A percentile compares a stretch with the other conserved stretches of the same genome.
These are phyloP conservation scores for Tagetes patula DNA, from an alignment of 129 eudicot species.

Conservation along the genomic window DNA sequence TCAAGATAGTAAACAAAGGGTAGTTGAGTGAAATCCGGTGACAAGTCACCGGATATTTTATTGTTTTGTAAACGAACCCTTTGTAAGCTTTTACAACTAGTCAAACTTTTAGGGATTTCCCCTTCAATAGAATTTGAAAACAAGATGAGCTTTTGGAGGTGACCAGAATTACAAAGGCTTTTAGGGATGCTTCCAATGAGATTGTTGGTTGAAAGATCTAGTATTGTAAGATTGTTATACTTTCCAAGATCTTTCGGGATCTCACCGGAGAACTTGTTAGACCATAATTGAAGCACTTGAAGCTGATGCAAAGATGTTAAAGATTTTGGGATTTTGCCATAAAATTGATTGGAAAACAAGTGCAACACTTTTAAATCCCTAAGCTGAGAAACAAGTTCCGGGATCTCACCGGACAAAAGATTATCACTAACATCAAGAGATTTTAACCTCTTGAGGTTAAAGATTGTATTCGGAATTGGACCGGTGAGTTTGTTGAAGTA, in stretches of 20 bases:
- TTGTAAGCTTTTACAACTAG: constrained; percentile 52
- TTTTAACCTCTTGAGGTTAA: constrained; percentile 45
- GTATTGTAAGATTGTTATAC: constrained; percentile 57
- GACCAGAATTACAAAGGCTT: constrained; percentile 53
- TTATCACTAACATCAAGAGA: constrained; percentile 90
- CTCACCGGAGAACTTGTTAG: constrained; percentile 69
- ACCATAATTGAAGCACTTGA: constrained; percentile 89
- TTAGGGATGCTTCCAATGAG: constrained; percentile 79
- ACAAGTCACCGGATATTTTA: constrained; percentile 57
- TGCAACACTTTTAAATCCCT: constrained; percentile 62
- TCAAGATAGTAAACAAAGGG: constrained; percentile 74
- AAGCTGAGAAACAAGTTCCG: constrained; percentile 47
- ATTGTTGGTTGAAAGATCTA: constrained; percentile 89
- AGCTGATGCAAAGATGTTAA: constrained; percentile 56
- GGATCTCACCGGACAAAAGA: constrained; percentile 61
- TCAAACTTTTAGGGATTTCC: constrained; percentile 48
- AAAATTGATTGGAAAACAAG: constrained; percentile 67
- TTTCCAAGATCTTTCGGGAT: constrained; percentile 70
- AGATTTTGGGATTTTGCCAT: constrained; percentile 69
- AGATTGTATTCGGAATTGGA: constrained; percentile 57
- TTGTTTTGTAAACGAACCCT: constrained; percentile 75
- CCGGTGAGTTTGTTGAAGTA: constrained; percentile 76
- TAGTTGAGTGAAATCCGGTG: constrained; percentile 47
- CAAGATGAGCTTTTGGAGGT: constrained; percentile 73
- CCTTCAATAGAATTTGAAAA: constrained; percentile 78